Evolutionary conservation across 2,329 filamentous ascomycete genomes (phyloP).

Genomic region (Fusarium chuoi): DNA sequence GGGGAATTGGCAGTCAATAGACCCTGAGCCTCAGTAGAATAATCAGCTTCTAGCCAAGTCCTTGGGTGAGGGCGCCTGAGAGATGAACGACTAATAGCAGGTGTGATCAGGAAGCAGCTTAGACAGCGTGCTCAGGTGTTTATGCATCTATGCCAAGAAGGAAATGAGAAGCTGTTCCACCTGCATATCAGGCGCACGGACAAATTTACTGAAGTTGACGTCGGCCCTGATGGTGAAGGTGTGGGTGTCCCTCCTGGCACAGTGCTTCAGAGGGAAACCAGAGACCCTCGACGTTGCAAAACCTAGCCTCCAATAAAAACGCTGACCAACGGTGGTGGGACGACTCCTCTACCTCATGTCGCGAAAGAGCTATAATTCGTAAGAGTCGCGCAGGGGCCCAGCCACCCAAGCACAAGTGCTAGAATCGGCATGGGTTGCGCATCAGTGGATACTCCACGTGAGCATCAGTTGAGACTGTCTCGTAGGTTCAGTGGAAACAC

Average conservation of each 20-base stretch:
- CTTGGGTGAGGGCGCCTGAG: not conserved
- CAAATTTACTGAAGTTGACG: conserved; percentile 34
- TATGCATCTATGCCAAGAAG: conserved; percentile 39
- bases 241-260: conserved; percentile 30
- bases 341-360: conserved; percentile 35
- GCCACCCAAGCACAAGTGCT: conserved; percentile 40
- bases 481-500: conserved; percentile 37
- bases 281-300: conserved; percentile 22
- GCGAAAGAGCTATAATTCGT: conserved; percentile 38
- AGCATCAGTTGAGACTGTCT: conserved; percentile 41
- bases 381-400: conserved; percentile 39
- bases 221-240: conserved; percentile 32
- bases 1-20: not conserved
- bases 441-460: conserved; percentile 48
- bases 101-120: not conserved
- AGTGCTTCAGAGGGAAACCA: conserved; percentile 30
- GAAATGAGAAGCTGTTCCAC: conserved; percentile 40
- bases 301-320: conserved; percentile 15
- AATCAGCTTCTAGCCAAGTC: not conserved
- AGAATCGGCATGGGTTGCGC: conserved; percentile 44
- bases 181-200: conserved; percentile 35
- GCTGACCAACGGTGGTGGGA: conserved; percentile 33
- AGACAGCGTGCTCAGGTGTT: not conserved
- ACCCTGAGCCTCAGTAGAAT: not conserved
- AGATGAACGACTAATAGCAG: not conserved